These are phyloP conservation scores for Hymenoscyphus infarciens DNA, from an alignment of 2,329 filamentous ascomycete genomes.

Conservation along the genomic window DNA sequence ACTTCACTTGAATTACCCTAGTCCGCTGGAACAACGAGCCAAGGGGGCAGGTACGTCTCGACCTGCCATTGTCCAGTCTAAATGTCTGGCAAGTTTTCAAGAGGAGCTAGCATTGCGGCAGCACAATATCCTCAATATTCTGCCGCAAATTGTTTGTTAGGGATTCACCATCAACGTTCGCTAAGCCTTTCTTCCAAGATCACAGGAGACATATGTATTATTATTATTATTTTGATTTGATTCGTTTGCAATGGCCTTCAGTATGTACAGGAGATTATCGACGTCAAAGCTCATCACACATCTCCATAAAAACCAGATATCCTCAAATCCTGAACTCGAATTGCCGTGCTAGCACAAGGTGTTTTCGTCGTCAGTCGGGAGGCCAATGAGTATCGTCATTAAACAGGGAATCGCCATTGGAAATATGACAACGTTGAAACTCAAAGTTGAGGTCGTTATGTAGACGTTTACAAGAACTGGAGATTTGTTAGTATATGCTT, in stretches of 20 bases:
- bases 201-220: slow-evolving; percentile 9
- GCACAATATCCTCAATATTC: too few species aligned
- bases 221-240: slow-evolving; percentile 16
- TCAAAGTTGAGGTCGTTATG: slow-evolving; percentile 18
- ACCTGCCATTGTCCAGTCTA: too few species aligned
- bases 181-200: slow-evolving; percentile 1
- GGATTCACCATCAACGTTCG: neutral
- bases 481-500: slow-evolving; percentile 17
- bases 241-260: slow-evolving; percentile 15
- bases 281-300: slow-evolving; percentile 29
- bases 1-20: too few species aligned
- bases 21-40: too few species aligned
- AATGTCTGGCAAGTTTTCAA: too few species aligned
- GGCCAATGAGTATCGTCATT: slow-evolving; percentile 28
- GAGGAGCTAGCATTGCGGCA: too few species aligned
- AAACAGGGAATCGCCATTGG: slow-evolving; percentile 28
- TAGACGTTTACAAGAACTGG: slow-evolving; percentile 31
- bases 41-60: too few species aligned
- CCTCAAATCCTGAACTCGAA: slow-evolving; percentile 19
- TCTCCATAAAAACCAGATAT: slow-evolving; percentile 22
- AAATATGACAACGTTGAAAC: slow-evolving; percentile 19
- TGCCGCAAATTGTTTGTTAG: too few species aligned
- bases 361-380: slow-evolving; percentile 22
- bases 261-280: slow-evolving; percentile 29
- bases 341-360: slow-evolving; percentile 26